Conservation (phyloP, 2,329 filamentous ascomycete species). For the Rhynchosporium secalis region DNA sequence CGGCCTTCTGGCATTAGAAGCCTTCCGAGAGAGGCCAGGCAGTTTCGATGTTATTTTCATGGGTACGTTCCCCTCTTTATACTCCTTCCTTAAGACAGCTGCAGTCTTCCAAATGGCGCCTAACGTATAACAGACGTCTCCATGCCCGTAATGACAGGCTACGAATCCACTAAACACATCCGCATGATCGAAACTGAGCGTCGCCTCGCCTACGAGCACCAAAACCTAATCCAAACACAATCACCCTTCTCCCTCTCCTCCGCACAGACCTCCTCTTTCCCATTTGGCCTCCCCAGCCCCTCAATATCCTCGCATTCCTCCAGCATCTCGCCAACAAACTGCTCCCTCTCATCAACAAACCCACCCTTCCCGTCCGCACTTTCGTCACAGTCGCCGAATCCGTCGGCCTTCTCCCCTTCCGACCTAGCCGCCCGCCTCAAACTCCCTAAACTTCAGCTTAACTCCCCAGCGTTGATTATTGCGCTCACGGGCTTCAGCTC, state of each 20-base stretch:
- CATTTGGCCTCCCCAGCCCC: constrained; percentile 16
- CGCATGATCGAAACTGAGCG: constrained; percentile 45
- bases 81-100: no score
- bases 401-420: background rate
- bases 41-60: constrained; percentile 49
- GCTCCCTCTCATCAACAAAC: background rate
- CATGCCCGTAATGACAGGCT: constrained; percentile 56
- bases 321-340: background rate
- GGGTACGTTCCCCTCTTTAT: constrained; percentile 39
- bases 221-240: constrained; percentile 21
- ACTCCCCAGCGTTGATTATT: constrained; percentile 46
- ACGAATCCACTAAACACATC: constrained; percentile 50
- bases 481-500: constrained; percentile 54
- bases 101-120: no score
- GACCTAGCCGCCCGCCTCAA: constrained; percentile 5
- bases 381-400: background rate
- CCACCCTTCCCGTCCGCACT: constrained; percentile 5
- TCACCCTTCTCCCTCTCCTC: constrained; percentile 9
- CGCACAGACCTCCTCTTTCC: constrained; percentile 5
- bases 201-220: constrained; percentile 26
- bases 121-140: constrained; percentile 47
- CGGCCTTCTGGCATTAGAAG: constrained; percentile 48
- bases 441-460: constrained; percentile 39
- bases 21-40: constrained; percentile 41
- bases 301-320: constrained; percentile 5